Evolutionary conservation across 345 rosid genomes (phyloP), one percentile per base, ranked within the genome.

Genomic region (Noccaea caerulescens): DNA sequence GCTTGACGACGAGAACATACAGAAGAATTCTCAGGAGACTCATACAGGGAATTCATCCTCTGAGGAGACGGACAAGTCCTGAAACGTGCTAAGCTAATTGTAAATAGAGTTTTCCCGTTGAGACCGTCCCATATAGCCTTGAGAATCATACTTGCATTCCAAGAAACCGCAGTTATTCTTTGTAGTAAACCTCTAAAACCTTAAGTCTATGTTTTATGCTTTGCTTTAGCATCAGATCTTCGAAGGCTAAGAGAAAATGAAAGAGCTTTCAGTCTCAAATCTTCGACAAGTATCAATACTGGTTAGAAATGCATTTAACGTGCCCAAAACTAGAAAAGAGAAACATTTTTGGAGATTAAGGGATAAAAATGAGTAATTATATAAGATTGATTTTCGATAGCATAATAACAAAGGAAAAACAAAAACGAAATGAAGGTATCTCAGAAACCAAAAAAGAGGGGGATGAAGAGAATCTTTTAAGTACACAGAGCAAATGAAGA

Each of bases 41-140:
- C 66, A 77, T 42, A 59, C 43, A 41, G 77, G 84, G 70, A 68
- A 58, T 71, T 63, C 82, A 46, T 77, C 96, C 38, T 51, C 87
- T 0, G 96, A 87, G 69, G 91, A 86, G 76, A 77, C 57, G 50
- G 77, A 79, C 58, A 80, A 83, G 58, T 78, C 82, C 25, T 87
- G 71, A 84, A 60, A 55, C 10, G 7, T 10, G 50, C 2, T 51
- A 51, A 34, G 57, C 18, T 34, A 18, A 23, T 30, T 75, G 74
- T 75, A 62, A 16, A 75, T 71, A 61, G 16, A 61, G 27, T 52
- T 71, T 39, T 38, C 20, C 34, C 34, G 46, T 41, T 20, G 64
- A 59, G 49, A 59, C 18, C 14, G 1, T 39, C 47, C 10, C 3
- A 27, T 68, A 56, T 33, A 45, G 23, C 37, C 64, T 68, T 34